Conservation (phyloP, 306 rosid genomes). For the Glycine tomentella region DNA sequence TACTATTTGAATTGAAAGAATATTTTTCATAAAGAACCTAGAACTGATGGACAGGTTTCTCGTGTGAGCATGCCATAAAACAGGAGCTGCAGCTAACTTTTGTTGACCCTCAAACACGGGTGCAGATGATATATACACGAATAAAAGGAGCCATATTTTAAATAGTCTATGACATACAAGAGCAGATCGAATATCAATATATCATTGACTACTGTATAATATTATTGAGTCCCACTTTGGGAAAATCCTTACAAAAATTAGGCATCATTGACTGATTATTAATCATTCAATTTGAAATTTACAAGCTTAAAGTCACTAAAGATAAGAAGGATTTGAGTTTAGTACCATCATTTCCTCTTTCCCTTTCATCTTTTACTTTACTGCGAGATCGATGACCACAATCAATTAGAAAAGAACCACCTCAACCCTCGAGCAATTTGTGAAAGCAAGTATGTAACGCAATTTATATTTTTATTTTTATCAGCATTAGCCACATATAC, state of each 20-base stretch:
- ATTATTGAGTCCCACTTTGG: slow-evolving; percentile 29
- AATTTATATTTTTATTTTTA: no score
- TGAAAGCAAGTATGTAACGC: neutral
- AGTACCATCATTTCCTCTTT: slow-evolving; percentile 35
- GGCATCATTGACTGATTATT: slow-evolving; percentile 45
- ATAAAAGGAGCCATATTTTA: neutral
- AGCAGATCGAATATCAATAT: neutral
- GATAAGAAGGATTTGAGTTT: slow-evolving; percentile 42
- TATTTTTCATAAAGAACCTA: slow-evolving; percentile 6
- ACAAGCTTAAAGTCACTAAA: slow-evolving; percentile 36
- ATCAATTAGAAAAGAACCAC: no score
- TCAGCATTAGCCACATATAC: no score
- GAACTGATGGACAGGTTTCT: neutral
- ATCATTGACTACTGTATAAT: no score
- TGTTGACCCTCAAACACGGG: slow-evolving; percentile 38
- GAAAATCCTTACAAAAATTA: slow-evolving; percentile 37
- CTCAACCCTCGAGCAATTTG: neutral
- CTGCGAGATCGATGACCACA: slow-evolving; percentile 15
- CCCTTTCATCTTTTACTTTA: slow-evolving; percentile 32
- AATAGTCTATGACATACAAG: neutral
- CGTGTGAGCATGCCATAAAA: slow-evolving; percentile 46
- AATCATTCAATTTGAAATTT: slow-evolving; percentile 42
- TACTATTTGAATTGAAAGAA: no score
- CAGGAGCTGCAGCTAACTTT: slow-evolving; percentile 47
- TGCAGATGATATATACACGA: neutral